Evolutionary conservation across 352 stramenopile species (phyloP).

Genomic region (Pythium myriotylum): DNA sequence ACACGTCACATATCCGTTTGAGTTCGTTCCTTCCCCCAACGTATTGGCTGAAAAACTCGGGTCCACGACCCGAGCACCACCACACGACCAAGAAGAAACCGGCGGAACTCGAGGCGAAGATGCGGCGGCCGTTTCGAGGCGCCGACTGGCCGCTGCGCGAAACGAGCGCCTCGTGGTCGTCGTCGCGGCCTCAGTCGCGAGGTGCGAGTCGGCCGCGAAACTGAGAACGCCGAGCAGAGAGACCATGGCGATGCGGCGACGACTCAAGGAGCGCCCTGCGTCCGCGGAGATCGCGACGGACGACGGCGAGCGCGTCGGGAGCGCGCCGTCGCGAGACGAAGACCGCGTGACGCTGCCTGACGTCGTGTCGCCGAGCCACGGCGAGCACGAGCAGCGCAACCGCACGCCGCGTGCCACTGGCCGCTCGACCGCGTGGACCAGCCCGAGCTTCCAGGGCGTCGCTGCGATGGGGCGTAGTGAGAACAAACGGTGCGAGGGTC

Average conservation of each 20-base stretch:
- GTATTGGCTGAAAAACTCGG: no score
- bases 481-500: slow-evolving; percentile 3
- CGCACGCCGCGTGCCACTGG: slow-evolving; percentile 13
- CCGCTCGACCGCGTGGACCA: background rate
- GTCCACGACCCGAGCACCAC: no score
- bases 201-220: background rate
- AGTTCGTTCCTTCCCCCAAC: no score
- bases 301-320: background rate
- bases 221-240: background rate
- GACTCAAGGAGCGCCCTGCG: slow-evolving; percentile 13
- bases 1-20: no score
- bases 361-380: slow-evolving; percentile 8
- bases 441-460: slow-evolving; percentile 15
- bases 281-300: slow-evolving; percentile 9
- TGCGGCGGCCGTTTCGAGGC: background rate
- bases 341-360: slow-evolving; percentile 15
- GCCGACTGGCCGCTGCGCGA: background rate
- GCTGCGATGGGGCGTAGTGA: background rate
- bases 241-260: slow-evolving; percentile 14
- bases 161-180: background rate
- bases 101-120: no score
- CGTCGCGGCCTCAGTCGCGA: background rate
- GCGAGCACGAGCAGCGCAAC: slow-evolving; percentile 18
- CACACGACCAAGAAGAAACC: no score
- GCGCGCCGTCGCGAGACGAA: background rate